These are phyloP conservation scores for Anastatica hierochuntica DNA, from an alignment of 345 rosid species.

Conservation along the genomic window DNA sequence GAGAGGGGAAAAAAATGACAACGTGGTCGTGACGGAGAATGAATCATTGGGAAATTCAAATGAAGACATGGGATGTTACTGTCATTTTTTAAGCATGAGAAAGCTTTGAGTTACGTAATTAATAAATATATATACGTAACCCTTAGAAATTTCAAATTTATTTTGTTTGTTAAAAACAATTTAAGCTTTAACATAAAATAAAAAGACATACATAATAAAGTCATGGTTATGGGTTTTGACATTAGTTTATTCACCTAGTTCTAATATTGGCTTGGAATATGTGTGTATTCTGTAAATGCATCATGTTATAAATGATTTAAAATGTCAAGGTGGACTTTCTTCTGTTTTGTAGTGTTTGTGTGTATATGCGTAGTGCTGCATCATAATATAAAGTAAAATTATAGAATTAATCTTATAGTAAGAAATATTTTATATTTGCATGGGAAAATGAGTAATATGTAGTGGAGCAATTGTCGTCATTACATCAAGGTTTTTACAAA, in stretches of 20 bases:
- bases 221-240: slow-evolving; percentile 3
- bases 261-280: slow-evolving; percentile 12
- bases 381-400: slow-evolving; percentile 10
- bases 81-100: slow-evolving; percentile 6
- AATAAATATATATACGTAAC: background rate
- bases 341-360: slow-evolving; percentile 19
- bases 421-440: background rate
- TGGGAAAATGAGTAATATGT: slow-evolving; percentile 20
- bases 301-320: background rate
- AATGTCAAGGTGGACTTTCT: slow-evolving; percentile 18
- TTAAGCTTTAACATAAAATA: background rate
- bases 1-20: background rate
- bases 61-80: slow-evolving; percentile 26
- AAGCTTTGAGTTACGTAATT: slow-evolving; percentile 2
- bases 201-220: too few species aligned
- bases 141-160: background rate
- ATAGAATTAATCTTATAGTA: background rate
- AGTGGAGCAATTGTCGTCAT: slow-evolving; percentile 23
- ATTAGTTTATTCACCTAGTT: slow-evolving; percentile 12
- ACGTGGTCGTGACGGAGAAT: slow-evolving; percentile 28
- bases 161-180: background rate
- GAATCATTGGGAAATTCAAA: slow-evolving; percentile 24
- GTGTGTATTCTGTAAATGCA: slow-evolving; percentile 10
- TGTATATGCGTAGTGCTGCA: slow-evolving; percentile 7
- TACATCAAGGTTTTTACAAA: slow-evolving; percentile 25